phyloP scores from a whole-genome alignment of 1,284 basidiomycete genomes.

The Ustilago xerochloae region DNA sequence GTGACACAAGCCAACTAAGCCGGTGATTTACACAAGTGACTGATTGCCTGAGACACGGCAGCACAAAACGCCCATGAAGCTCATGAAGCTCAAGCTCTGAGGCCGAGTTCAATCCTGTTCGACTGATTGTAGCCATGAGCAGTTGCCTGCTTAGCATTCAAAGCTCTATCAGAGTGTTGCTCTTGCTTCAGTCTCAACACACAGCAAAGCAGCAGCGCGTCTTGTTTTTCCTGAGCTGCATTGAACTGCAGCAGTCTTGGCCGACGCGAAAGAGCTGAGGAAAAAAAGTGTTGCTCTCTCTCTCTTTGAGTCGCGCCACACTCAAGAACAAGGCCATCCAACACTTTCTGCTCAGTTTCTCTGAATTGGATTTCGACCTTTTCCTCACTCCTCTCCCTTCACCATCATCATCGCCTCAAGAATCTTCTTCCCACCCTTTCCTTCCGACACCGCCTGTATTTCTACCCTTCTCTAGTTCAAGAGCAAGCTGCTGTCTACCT shows the following conservation, averaged over 20 bases:
- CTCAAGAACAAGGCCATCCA: constrained; percentile 8
- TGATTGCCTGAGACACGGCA: too few species aligned
- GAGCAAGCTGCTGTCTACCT: not conserved
- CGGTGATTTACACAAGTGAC: too few species aligned
- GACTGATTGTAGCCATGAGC: too few species aligned
- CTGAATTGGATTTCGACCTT: not conserved
- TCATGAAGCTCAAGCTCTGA: too few species aligned
- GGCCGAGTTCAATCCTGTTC: too few species aligned
- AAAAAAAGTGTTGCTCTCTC: constrained; percentile 36
- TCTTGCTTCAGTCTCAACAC: too few species aligned
- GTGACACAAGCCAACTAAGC: too few species aligned
- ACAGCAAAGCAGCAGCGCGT: constrained; percentile 7
- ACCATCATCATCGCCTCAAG: constrained; percentile 16
- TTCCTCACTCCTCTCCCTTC: not conserved
- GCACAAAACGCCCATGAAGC: too few species aligned
- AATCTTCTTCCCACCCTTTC: not conserved
- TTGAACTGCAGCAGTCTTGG: constrained; percentile 6
- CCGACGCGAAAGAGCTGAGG: not conserved
- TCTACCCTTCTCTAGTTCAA: not conserved
- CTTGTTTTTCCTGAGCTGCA: constrained; percentile 16
- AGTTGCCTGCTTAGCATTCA: not conserved
- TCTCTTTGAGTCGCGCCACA: constrained; percentile 8
- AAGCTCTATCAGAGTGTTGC: not conserved
- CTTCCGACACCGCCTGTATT: not conserved
- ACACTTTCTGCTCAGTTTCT: constrained; percentile 1